A percentile compares a stretch with the other conserved stretches of the same genome.
These are phyloP conservation scores for Arabis alpina DNA, from an alignment of 345 rosid species.

Conservation along the genomic window DNA sequence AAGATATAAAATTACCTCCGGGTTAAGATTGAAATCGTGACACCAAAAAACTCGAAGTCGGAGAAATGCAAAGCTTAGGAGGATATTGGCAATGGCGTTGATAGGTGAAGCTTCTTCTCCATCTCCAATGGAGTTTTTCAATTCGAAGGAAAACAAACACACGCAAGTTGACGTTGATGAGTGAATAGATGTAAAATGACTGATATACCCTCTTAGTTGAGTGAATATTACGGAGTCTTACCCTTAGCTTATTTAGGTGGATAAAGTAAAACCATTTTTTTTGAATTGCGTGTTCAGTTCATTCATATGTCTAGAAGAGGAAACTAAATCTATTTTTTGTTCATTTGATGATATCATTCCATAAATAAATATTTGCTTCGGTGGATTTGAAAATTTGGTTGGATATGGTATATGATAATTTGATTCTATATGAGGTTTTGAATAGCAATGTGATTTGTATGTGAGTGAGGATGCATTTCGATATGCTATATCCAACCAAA, in stretches of 20 bases:
- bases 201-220: constrained; percentile 1
- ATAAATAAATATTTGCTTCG: neutral
- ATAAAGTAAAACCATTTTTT: neutral
- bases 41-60: neutral
- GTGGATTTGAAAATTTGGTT: neutral
- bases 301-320: no score
- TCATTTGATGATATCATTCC: neutral
- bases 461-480: no score
- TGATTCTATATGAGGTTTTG: no score
- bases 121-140: neutral
- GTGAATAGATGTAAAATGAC: neutral
- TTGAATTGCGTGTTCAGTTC: constrained; percentile 41
- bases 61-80: constrained; percentile 18
- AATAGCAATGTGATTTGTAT: no score
- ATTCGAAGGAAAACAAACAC: constrained; percentile 6
- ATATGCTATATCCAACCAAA: no score
- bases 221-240: neutral
- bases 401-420: no score
- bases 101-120: constrained; percentile 29
- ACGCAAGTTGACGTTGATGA: constrained; percentile 37
- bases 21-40: constrained; percentile 8
- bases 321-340: neutral
- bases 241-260: neutral
- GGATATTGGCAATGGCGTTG: constrained; percentile 9
- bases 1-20: constrained; percentile 24